These are phyloP conservation scores for Pholiota adiposa DNA, from an alignment of 1,284 basidiomycete species.

Conservation along the genomic window DNA sequence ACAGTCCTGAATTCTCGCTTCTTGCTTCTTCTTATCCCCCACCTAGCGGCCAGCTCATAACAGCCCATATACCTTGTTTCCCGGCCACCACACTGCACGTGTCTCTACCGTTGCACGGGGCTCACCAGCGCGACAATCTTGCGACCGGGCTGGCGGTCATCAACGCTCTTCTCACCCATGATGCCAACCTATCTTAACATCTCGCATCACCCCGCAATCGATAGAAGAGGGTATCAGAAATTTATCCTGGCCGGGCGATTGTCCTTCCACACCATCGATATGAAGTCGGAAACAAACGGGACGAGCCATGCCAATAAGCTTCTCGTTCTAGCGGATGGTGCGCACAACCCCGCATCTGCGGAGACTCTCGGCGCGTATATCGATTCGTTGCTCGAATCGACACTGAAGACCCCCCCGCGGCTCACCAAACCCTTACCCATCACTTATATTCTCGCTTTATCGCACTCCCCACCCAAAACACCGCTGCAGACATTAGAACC, in stretches of 20 bases:
- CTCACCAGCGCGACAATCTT: constrained; percentile 85
- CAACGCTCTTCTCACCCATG: constrained; percentile 60
- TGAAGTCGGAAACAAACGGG: constrained; percentile 7
- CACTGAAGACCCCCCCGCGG: constrained; percentile 13
- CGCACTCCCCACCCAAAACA: constrained; percentile 82
- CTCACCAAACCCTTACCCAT: constrained; percentile 33
- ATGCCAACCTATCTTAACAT: constrained; percentile 24
- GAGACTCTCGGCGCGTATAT: constrained; percentile 75
- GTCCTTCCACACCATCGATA: constrained; percentile 59
- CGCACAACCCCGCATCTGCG: constrained; percentile 92
- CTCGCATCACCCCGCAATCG: constrained; percentile 47
- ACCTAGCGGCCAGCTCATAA: constrained; percentile 30
- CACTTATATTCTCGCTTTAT: constrained; percentile 78
- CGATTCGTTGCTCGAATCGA: constrained; percentile 42
- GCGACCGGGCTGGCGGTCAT: constrained; percentile 72
- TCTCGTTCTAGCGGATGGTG: constrained; percentile 85
- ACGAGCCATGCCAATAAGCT: background rate
- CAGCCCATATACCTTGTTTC: constrained; percentile 45
- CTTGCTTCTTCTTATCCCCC: constrained; percentile 20
- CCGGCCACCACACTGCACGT: constrained; percentile 39
- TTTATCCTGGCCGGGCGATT: constrained; percentile 86
- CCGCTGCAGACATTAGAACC: constrained; percentile 72
- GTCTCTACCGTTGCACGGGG: constrained; percentile 70
- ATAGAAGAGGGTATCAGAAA: constrained; percentile 63
- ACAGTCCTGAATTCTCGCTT: constrained; percentile 40